Base-by-base conservation (phyloP, 306 rosid genomes). In the Fragaria vesca region DNA sequence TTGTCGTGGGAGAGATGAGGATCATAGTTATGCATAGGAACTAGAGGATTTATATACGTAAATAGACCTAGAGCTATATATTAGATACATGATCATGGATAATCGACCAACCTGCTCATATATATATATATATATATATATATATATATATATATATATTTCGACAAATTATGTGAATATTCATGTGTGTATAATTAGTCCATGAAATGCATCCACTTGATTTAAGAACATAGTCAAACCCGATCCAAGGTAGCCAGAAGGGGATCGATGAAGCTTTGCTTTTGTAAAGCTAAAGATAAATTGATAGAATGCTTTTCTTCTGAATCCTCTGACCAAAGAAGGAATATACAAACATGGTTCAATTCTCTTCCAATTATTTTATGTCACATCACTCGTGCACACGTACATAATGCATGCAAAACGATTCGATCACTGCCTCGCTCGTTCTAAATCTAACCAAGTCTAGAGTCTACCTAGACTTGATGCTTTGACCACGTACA, bases 191-290 rank as follows among this genome's bases (percentile, higher is more conserved):
- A 16, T 0, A 13, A 48, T 48, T 48, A 16, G 18, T 48, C 54
- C 50, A 30, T 43, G 12, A 8, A 43, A 43, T 43, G 12, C 3
- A 43, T 9, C 57, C 58, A 74, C 69, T 26, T 9, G 30, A 58
- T 74, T 74, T 60, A 1, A 60, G 70, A 74, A 74, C 78, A 74
- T 26, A 61, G 71, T 61, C 78, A 75, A 62, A 61, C 71, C 26
- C 46, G 43, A 61, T 74, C 57, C 30, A 42, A 3, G 28, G 20
- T 13, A 28, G 20, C 28, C 68, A 58, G 26, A 74, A 9, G 77
- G 28, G 24, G 77, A 26, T 50, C 21, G 58, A 58, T 10, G 65
- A 28, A 6, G 42, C 43, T 61, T 73, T 51, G 40, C n/a, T 61
- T 72, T 55, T 6, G 38, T 3, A 57, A 55, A 74, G 69, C 69